Conservation (phyloP, 176 grass and related monocot species). For the Musa acuminata region DNA sequence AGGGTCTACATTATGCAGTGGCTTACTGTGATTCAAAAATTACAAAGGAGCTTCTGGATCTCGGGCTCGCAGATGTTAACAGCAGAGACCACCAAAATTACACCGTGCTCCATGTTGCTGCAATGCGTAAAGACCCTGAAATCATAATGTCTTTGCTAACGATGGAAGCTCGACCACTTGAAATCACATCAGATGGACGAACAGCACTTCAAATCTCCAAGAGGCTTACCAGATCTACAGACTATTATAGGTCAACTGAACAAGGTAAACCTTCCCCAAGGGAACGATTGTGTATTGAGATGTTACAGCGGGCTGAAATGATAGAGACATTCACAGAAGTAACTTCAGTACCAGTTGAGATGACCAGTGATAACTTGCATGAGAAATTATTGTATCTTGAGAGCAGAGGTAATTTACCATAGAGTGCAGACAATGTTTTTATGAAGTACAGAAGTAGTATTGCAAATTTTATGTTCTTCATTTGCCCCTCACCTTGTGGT, state of each 20-base stretch:
- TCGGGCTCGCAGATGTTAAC: slow-evolving; percentile 10
- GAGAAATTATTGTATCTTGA: slow-evolving; percentile 15
- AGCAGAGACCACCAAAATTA: neutral
- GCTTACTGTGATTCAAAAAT: slow-evolving; percentile 12
- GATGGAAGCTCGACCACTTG: slow-evolving; percentile 5
- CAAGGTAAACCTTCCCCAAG: slow-evolving; percentile 9
- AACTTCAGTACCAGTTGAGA: slow-evolving; percentile 5
- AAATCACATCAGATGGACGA: neutral
- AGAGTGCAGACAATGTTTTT: too few species aligned
- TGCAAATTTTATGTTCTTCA: too few species aligned
- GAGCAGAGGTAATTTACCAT: slow-evolving; percentile 7
- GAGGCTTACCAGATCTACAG: slow-evolving; percentile 15
- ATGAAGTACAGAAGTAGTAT: too few species aligned
- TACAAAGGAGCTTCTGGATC: slow-evolving; percentile 17
- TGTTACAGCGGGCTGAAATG: neutral
- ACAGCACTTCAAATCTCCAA: slow-evolving; percentile 15
- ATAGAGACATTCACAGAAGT: slow-evolving; percentile 2
- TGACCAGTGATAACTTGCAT: neutral
- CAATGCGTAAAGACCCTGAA: slow-evolving; percentile 12
- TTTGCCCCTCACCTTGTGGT: too few species aligned
- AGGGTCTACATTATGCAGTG: slow-evolving; percentile 11
- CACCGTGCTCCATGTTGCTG: slow-evolving; percentile 10
- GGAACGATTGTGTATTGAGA: slow-evolving; percentile 6
- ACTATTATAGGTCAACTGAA: neutral
- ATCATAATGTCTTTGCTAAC: slow-evolving; percentile 17